These are phyloP conservation scores for Candida tetrigidarum DNA, from an alignment of 1,139 yeast species.

Conservation along the genomic window DNA sequence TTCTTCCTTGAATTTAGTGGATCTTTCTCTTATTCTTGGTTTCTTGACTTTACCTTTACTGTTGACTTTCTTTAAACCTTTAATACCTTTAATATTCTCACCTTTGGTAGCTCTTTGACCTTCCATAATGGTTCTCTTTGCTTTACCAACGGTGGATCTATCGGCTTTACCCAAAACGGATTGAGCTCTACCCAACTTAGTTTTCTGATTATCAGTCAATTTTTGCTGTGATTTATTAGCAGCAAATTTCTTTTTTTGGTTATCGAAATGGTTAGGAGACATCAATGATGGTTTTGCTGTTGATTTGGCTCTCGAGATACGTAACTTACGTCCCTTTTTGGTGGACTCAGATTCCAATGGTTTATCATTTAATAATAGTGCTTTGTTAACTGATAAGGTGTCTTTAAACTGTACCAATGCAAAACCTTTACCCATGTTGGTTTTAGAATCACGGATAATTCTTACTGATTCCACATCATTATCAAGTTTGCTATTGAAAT, in stretches of 20 bases:
- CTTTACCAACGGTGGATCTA: slow-evolving; percentile 62
- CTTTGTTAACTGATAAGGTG: slow-evolving; percentile 79
- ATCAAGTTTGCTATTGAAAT: slow-evolving; percentile 66
- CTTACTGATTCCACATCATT: slow-evolving; percentile 84
- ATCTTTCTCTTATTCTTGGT: slow-evolving; percentile 70
- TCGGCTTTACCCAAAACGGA: slow-evolving; percentile 80
- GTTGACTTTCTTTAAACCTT: slow-evolving; percentile 41
- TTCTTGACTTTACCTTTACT: slow-evolving; percentile 53
- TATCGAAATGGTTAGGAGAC: slow-evolving; percentile 51
- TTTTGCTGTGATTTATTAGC: slow-evolving; percentile 25
- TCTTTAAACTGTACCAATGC: slow-evolving; percentile 94
- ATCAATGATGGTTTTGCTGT: slow-evolving; percentile 50
- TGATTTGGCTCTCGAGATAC: slow-evolving; percentile 78
- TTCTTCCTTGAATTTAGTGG: slow-evolving; percentile 58
- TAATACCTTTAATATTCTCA: slow-evolving; percentile 58
- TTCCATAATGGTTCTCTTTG: slow-evolving; percentile 52
- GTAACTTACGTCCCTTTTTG: slow-evolving; percentile 57
- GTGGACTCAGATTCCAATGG: slow-evolving; percentile 40
- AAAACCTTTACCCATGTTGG: slow-evolving; percentile 96
- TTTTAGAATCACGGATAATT: slow-evolving; percentile 87
- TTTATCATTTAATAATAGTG: slow-evolving; percentile 76
- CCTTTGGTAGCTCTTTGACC: slow-evolving; percentile 85
- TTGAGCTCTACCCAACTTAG: slow-evolving; percentile 80
- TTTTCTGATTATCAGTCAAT: slow-evolving; percentile 67
- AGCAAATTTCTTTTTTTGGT: slow-evolving; percentile 31